Evolutionary conservation across 2,329 filamentous ascomycete genomes (phyloP).

Genomic region (Ophiognomonia clavigignenti-juglandacearum): DNA sequence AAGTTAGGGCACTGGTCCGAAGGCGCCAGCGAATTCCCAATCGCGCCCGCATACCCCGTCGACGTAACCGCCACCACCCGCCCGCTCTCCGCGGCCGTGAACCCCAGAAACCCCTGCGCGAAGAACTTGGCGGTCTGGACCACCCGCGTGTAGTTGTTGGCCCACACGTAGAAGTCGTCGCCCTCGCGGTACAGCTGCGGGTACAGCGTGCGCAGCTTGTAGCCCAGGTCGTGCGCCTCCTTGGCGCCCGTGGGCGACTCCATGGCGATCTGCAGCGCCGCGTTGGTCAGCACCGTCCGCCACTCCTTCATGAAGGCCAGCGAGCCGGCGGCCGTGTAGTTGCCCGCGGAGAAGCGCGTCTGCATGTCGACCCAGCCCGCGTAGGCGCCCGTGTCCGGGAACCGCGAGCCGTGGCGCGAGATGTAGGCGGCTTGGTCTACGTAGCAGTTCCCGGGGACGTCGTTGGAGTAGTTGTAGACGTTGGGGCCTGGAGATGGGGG

Average conservation of each 20-base stretch:
- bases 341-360: slow-evolving; percentile 42
- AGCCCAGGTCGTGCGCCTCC: slow-evolving; percentile 53
- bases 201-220: slow-evolving; percentile 43
- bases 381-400: slow-evolving; percentile 57
- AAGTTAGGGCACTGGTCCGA: slow-evolving; percentile 61
- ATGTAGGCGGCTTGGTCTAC: slow-evolving; percentile 59
- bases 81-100: slow-evolving; percentile 46
- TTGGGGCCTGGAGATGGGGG: slow-evolving; percentile 42
- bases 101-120: slow-evolving; percentile 55
- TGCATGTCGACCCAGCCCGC: slow-evolving; percentile 48
- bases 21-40: slow-evolving; percentile 59
- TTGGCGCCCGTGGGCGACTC: slow-evolving; percentile 59
- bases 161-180: slow-evolving; percentile 54
- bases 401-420: slow-evolving; percentile 58
- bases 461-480: slow-evolving; percentile 48
- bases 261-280: slow-evolving; percentile 51
- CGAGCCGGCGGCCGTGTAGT: slow-evolving; percentile 47
- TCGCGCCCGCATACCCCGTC: slow-evolving; percentile 42
- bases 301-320: slow-evolving; percentile 55
- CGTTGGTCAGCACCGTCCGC: slow-evolving; percentile 52
- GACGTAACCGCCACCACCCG: slow-evolving; percentile 55
- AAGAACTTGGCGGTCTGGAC: slow-evolving; percentile 60
- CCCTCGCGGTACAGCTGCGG: slow-evolving; percentile 45
- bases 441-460: slow-evolving; percentile 50
- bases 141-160: slow-evolving; percentile 61